phyloP scores from a whole-genome alignment of 805 yeast species.

The Pichia thaimueangensis region DNA sequence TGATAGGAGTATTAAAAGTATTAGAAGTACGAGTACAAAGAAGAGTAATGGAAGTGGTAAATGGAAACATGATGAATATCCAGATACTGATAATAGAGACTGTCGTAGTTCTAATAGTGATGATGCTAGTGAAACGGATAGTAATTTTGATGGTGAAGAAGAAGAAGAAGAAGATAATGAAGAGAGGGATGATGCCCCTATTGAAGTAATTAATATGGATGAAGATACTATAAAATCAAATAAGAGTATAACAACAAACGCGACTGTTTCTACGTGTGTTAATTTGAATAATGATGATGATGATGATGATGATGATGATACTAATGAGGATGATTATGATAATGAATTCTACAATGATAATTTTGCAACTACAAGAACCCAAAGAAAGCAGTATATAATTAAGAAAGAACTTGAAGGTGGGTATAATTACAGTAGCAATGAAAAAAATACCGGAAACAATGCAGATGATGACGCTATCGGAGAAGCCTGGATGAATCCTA shows the following conservation, averaged over 20 bases:
- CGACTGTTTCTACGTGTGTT: no score
- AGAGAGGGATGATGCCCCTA: no score
- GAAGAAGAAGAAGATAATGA: no score
- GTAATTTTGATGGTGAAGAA: no score
- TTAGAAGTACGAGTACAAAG: neutral
- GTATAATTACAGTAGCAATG: no score
- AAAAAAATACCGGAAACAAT: neutral
- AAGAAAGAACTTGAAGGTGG: constrained; percentile 1
- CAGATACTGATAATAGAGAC: neutral
- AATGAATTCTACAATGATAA: neutral
- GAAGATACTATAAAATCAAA: no score
- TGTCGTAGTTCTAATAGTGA: no score
- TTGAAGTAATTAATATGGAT: no score
- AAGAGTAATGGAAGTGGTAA: no score
- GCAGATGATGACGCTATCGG: constrained; percentile 6
- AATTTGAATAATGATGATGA: neutral
- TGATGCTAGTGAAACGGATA: neutral
- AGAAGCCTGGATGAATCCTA: constrained; percentile 21
- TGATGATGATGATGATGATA: neutral
- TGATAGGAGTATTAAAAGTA: constrained; percentile 7
- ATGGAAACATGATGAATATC: neutral
- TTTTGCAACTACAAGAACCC: neutral
- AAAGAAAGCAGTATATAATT: neutral
- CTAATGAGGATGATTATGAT: neutral
- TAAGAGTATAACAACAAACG: no score